These are phyloP conservation scores for Apiotrichum laibachii DNA, from an alignment of 1,284 basidiomycete species.

Conservation along the genomic window DNA sequence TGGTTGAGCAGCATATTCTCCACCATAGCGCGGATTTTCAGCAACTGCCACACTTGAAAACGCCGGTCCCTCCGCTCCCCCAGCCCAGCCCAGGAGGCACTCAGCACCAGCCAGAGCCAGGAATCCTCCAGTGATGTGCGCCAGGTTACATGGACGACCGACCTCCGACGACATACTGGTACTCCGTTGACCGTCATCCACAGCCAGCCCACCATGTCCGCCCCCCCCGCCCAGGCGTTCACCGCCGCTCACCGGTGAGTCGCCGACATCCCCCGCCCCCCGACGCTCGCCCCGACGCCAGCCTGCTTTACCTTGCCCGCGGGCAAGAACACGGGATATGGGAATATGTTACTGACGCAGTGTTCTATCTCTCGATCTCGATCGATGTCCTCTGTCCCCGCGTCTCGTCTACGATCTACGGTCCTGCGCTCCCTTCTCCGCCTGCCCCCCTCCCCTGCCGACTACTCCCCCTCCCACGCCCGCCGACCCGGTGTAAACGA, in stretches of 20 bases:
- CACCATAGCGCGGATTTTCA: no score
- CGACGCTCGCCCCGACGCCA: background rate
- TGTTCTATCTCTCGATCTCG: background rate
- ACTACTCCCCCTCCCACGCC: no score
- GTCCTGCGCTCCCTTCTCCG: background rate
- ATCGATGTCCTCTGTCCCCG: no score
- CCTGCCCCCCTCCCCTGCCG: no score
- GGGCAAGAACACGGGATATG: background rate
- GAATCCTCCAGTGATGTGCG: background rate
- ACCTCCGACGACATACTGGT: no score
- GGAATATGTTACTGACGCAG: conserved; percentile 4
- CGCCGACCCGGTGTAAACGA: background rate
- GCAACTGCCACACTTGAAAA: no score
- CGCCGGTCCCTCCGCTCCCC: no score
- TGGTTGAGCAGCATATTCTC: no score
- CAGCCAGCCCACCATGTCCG: conserved; percentile 10
- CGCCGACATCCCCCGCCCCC: background rate
- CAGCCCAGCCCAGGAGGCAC: no score
- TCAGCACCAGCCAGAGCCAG: background rate
- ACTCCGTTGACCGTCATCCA: no score
- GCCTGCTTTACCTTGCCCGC: no score
- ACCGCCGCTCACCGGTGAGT: conserved; percentile 20
- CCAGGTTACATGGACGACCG: background rate
- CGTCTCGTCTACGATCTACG: no score
- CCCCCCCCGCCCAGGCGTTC: conserved; percentile 9